phyloP scores from a whole-genome alignment of 2,329 filamentous ascomycete species.

The Calonectria pteridis region DNA sequence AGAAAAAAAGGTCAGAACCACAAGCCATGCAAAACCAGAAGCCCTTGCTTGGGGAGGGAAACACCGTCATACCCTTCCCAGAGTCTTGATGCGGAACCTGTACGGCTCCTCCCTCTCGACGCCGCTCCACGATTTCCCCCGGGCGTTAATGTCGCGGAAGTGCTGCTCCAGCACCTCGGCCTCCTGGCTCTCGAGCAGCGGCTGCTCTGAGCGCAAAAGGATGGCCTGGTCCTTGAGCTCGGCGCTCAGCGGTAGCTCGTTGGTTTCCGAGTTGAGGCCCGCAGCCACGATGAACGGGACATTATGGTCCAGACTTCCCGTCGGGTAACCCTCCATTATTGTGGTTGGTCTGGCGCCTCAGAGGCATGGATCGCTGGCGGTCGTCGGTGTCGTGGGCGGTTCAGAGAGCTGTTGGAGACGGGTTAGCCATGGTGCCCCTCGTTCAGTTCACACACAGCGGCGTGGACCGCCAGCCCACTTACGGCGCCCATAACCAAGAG shows the following conservation, averaged over 20 bases:
- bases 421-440: conserved; percentile 46
- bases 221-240: conserved; percentile 70
- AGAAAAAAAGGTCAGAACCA: conserved; percentile 43
- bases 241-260: conserved; percentile 58
- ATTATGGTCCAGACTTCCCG: conserved; percentile 87
- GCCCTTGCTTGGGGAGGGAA: conserved; percentile 4
- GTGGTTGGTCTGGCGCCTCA: conserved; percentile 35
- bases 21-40: conserved; percentile 27
- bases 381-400: conserved; percentile 30
- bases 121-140: conserved; percentile 74
- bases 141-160: conserved; percentile 75
- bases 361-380: conserved; percentile 38
- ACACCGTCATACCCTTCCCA: conserved; percentile 79
- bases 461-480: conserved; percentile 38
- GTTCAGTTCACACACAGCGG: conserved; percentile 32
- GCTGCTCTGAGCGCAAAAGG: conserved; percentile 77
- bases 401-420: conserved; percentile 36
- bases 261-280: conserved; percentile 68
- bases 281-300: conserved; percentile 87
- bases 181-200: conserved; percentile 73
- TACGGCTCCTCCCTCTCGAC: conserved; percentile 65
- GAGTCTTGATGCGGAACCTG: conserved; percentile 77
- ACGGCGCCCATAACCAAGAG: conserved; percentile 32
- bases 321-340: conserved; percentile 88
- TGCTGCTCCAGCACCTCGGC: conserved; percentile 75